Conservation (phyloP, 371 early-diverging fungal genomes). For the Dinochytrium kinnereticum region DNA sequence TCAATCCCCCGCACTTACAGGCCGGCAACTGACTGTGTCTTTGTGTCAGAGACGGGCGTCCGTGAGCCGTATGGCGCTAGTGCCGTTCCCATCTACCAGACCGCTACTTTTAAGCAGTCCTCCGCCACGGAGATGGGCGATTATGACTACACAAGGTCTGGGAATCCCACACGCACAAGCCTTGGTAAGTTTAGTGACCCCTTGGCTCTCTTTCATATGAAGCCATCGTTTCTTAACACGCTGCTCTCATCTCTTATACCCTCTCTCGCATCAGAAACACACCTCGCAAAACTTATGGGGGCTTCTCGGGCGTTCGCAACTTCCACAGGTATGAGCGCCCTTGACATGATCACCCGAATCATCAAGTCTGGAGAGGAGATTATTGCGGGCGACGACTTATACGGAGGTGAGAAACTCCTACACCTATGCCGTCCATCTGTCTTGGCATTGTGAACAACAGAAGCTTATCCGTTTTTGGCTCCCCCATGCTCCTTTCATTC, state of each 20-base stretch:
- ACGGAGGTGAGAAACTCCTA: slow-evolving; percentile 78
- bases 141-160: slow-evolving; percentile 90
- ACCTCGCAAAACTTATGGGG: slow-evolving; percentile 84
- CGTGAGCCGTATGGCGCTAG: slow-evolving; percentile 87
- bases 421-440: too few species aligned
- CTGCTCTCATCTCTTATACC: background rate
- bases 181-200: slow-evolving; percentile 75
- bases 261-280: slow-evolving; percentile 63
- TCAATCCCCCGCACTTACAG: background rate
- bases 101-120: slow-evolving; percentile 93
- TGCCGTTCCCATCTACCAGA: slow-evolving; percentile 94
- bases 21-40: slow-evolving; percentile 87
- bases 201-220: too few species aligned
- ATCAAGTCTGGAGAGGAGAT: slow-evolving; percentile 82
- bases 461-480: too few species aligned
- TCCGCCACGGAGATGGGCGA: slow-evolving; percentile 79
- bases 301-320: slow-evolving; percentile 79
- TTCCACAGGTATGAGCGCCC: slow-evolving; percentile 88
- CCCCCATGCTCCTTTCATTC: too few species aligned
- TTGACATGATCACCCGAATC: slow-evolving; percentile 82
- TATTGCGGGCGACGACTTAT: slow-evolving; percentile 88
- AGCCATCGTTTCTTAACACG: background rate
- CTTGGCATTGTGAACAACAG: too few species aligned
- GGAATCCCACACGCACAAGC: slow-evolving; percentile 89
- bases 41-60: slow-evolving; percentile 58